Conservation (phyloP, 2,329 filamentous ascomycete species). For the Tolypocladium nubicola region DNA sequence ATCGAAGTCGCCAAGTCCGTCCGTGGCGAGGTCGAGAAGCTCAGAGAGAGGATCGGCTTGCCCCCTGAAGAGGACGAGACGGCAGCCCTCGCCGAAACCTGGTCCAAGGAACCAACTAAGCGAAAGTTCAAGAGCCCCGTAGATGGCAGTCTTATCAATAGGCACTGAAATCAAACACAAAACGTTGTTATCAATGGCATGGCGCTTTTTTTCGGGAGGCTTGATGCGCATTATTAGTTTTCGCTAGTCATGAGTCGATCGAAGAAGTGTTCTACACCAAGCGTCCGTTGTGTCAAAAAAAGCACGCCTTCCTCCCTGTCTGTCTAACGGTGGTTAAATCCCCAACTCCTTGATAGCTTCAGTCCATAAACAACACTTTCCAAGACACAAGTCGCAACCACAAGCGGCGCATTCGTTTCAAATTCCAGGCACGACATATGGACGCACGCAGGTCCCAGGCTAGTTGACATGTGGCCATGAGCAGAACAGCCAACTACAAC, state of each 20-base stretch:
- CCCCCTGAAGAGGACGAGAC: conserved; percentile 70
- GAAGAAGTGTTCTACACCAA: neutral
- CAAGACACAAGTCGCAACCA: neutral
- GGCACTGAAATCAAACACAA: conserved; percentile 13
- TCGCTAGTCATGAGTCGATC: neutral
- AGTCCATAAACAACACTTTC: neutral
- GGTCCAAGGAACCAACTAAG: conserved; percentile 43
- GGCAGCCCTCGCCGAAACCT: conserved; percentile 70
- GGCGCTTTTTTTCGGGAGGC: too few species aligned
- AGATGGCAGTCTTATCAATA: conserved; percentile 40
- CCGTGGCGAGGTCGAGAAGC: conserved; percentile 67
- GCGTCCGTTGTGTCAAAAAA: neutral
- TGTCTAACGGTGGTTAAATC: neutral
- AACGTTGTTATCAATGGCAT: neutral
- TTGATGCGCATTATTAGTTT: neutral
- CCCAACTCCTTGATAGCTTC: neutral
- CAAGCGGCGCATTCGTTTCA: neutral
- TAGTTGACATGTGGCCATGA: neutral
- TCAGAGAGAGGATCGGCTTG: conserved; percentile 61
- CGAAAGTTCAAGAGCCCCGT: conserved; percentile 42
- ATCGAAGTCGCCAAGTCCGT: conserved; percentile 73
- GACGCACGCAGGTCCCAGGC: neutral
- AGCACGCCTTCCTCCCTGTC: neutral
- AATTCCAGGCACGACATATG: neutral
- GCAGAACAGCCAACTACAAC: conserved; percentile 1